These are phyloP conservation scores for Lophiotrema nucula DNA, from an alignment of 495 filamentous ascomycete species.

Conservation along the genomic window DNA sequence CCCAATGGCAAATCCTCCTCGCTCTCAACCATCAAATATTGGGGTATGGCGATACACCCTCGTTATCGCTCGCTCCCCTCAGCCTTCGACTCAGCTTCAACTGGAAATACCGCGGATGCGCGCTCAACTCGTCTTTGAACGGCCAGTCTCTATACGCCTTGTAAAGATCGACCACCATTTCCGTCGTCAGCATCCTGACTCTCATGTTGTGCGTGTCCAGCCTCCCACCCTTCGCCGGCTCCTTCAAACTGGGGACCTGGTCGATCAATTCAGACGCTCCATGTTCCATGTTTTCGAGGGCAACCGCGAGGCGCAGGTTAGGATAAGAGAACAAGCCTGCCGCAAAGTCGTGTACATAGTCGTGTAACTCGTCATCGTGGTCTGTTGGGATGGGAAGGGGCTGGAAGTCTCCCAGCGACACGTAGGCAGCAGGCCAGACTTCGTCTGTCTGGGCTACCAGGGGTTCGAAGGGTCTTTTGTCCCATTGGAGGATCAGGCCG, in stretches of 20 bases:
- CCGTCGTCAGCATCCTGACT: conserved; percentile 45
- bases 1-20: too few species aligned
- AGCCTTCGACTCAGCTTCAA: too few species aligned
- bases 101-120: conserved; percentile 19
- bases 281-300: conserved; percentile 45
- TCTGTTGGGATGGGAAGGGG: conserved; percentile 17
- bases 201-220: conserved; percentile 39
- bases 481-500: conserved; percentile 58
- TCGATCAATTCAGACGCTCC: conserved; percentile 36
- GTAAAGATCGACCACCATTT: conserved; percentile 51
- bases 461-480: conserved; percentile 61
- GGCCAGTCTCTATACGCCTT: conserved; percentile 60
- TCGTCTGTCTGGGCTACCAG: conserved; percentile 53
- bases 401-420: conserved; percentile 43
- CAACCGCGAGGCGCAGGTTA: conserved; percentile 38
- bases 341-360: conserved; percentile 11
- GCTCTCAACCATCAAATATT: too few species aligned
- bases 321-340: conserved; percentile 19
- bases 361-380: conserved; percentile 20
- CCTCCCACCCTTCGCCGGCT: conserved; percentile 45
- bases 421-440: conserved; percentile 50
- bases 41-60: too few species aligned
- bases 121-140: conserved; percentile 37
- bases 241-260: conserved; percentile 39
- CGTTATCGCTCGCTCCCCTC: too few species aligned